Conservation (phyloP, 2,329 filamentous ascomycete species). For the Xylariaceae sp. region DNA sequence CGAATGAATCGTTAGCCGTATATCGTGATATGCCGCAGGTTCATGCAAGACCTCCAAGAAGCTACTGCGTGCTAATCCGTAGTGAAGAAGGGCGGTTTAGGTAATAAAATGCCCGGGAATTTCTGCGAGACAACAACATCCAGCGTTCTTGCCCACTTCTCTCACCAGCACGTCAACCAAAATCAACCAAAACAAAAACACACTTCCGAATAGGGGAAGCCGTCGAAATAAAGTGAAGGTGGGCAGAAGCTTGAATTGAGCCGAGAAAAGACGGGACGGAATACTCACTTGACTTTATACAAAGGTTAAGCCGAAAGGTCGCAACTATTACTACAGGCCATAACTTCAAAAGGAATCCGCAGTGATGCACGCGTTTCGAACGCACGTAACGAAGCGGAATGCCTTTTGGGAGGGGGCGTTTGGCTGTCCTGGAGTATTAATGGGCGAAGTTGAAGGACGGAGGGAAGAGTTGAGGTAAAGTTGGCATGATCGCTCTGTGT, state of each 20-base stretch:
- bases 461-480: conserved; percentile 18
- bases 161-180: neutral
- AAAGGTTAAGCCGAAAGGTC: conserved; percentile 21
- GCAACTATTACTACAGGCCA: conserved; percentile 26
- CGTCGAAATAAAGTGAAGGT: neutral
- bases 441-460: conserved; percentile 1
- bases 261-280: conserved; percentile 1
- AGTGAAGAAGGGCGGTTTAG: neutral
- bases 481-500: conserved; percentile 17
- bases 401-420: neutral
- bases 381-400: neutral
- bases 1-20: conserved; percentile 16
- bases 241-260: neutral
- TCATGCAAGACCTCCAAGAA: conserved; percentile 1
- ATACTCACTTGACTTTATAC: conserved; percentile 29
- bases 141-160: neutral
- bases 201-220: neutral
- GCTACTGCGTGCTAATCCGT: neutral
- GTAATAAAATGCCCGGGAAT: neutral
- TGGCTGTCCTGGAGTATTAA: neutral
- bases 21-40: neutral
- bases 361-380: conserved; percentile 3
- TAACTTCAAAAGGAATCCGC: conserved; percentile 18
- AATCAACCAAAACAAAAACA: neutral
- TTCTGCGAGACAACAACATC: neutral